Evolutionary conservation across 208 protist species (phyloP), one percentile per base, ranked within the genome.

Genomic region (Trypanosoma grayi): DNA sequence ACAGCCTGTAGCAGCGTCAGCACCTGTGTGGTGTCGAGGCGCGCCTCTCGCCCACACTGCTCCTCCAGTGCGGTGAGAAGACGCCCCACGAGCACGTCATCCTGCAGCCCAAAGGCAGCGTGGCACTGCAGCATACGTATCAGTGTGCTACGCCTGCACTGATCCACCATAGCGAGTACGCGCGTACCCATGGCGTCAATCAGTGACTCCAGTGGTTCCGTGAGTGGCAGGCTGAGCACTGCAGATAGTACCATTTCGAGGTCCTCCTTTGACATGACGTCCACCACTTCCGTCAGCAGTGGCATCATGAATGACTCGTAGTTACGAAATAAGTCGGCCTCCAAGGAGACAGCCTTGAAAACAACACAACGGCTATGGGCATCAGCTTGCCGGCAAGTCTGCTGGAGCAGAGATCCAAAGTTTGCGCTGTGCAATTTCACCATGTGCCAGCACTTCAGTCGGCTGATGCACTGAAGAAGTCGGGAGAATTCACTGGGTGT

Each of bases 51-150:
- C 52, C 24, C 50, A 24, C 73, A 88, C 68, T 95, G 85, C 46
- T 81, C 75, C 33, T 85, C 77, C 11, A 95, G 68, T 20, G 60
- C 60, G 1, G 24, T 16, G 16, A 93, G 54, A 10, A 66, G 43
- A 25, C 46, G 37, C 20, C 81, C 43, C 3, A 91, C 73, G 4
- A 72, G 45, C n/a, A 44, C 60, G 41, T 91, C 78, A 45, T 91
- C 76, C 27, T 57, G 33, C 11, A 95, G 41, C 43, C 50, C 30
- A 46, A 89, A 87, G 31, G 60, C 40, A 28, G 83, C 72, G 59
- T 89, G 81, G 57, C 86, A 93, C 73, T 92, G 90, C 30, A 95
- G 52, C 13, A 93, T 58, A 0, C 90, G 85, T 34, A 95, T 79
- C 1, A 92, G 57, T 9, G 85, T 85, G 62, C 86, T 93, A 33